A percentile compares a stretch with the other conserved stretches of the same genome.
These are phyloP conservation scores for Spathaspora arborariae DNA, from an alignment of 805 yeast species.

Conservation along the genomic window DNA sequence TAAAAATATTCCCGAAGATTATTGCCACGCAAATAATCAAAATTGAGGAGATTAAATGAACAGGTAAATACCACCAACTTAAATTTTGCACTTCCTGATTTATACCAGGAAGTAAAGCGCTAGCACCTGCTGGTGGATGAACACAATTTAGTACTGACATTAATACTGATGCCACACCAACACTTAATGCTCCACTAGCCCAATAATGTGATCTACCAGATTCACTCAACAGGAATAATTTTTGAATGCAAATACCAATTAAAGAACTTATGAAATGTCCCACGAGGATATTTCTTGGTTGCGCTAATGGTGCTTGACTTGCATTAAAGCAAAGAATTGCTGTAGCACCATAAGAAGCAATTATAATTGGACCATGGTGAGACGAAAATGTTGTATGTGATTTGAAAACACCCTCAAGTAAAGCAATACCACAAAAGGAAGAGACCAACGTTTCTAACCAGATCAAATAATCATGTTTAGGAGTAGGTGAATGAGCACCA, in stretches of 20 bases:
- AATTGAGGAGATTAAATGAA: conserved; percentile 46
- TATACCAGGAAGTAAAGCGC: conserved; percentile 54
- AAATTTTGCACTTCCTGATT: conserved; percentile 42
- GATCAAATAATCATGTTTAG: conserved; percentile 33
- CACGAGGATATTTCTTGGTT: conserved; percentile 55
- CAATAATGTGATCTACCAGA: conserved; percentile 47
- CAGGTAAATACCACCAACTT: conserved; percentile 67
- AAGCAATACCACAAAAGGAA: conserved; percentile 43
- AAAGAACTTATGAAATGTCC: conserved; percentile 55
- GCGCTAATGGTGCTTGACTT: conserved; percentile 54
- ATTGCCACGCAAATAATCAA: conserved; percentile 49
- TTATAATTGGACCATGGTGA: conserved; percentile 44
- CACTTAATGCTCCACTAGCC: conserved; percentile 56
- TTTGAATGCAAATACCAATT: conserved; percentile 51
- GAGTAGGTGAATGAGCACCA: conserved; percentile 32
- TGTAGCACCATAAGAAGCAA: conserved; percentile 60
- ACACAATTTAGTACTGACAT: conserved; percentile 54
- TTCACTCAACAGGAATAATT: conserved; percentile 46
- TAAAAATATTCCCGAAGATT: conserved; percentile 49
- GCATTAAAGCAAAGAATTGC: conserved; percentile 59
- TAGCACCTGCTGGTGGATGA: conserved; percentile 74
- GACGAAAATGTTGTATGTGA: conserved; percentile 33
- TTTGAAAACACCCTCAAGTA: conserved; percentile 45
- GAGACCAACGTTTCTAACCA: conserved; percentile 47
- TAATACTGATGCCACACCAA: conserved; percentile 48